Conservation (phyloP, 2,329 filamentous ascomycete genomes). For the Talaromyces sp. region DNA sequence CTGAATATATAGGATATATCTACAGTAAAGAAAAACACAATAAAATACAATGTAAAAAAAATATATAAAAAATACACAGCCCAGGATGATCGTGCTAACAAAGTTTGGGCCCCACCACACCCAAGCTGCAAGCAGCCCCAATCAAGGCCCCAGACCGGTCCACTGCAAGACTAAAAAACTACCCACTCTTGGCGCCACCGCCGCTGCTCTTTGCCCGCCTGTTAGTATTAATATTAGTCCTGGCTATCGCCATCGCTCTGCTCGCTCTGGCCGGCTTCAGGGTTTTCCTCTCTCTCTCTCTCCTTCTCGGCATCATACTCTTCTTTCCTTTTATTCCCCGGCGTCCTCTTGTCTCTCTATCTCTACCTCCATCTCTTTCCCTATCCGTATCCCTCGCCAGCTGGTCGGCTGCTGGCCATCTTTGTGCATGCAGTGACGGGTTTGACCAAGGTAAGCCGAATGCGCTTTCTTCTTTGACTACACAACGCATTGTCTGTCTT, state of each 20-base stretch:
- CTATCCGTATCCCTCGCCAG: background rate
- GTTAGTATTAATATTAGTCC: background rate
- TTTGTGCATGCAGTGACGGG: conserved; percentile 4
- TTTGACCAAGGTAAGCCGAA: conserved; percentile 6
- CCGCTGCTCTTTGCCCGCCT: background rate
- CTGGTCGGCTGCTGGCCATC: conserved; percentile 7
- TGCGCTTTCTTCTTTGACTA: background rate
- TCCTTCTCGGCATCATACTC: too few relatives aligned
- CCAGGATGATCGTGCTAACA: background rate
- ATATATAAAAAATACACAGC: too few relatives aligned
- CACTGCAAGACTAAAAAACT: background rate
- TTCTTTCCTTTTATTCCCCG: background rate
- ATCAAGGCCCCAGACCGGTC: background rate
- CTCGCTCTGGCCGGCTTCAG: background rate
- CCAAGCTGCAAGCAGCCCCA: background rate
- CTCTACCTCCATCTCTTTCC: too few relatives aligned
- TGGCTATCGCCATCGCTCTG: background rate
- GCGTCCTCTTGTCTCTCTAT: background rate
- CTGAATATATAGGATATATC: too few relatives aligned
- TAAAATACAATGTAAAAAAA: too few relatives aligned
- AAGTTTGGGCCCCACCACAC: background rate
- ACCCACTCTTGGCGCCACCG: background rate
- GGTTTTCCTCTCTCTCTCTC: background rate
- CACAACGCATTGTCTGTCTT: background rate
- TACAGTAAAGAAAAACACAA: too few relatives aligned